Conservation (phyloP, 306 rosid species). For the Lathyrus tuberosus region DNA sequence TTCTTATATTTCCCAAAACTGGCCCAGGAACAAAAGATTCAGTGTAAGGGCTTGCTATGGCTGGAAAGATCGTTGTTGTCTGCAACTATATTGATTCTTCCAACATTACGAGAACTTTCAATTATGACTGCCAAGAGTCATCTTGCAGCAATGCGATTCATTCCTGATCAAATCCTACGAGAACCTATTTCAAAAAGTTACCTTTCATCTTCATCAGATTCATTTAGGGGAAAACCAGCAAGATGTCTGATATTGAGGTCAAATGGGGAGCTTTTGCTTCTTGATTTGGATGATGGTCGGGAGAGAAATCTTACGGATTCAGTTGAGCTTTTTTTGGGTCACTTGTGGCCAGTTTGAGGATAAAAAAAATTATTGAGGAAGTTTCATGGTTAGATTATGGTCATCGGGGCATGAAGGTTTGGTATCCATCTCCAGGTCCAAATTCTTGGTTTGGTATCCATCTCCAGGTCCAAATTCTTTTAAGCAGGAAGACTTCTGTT, state of each 20-base stretch:
- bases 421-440: no score
- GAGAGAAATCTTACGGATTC: constrained; percentile 95
- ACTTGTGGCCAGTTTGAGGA: constrained; percentile 98
- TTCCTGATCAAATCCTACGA: constrained; percentile 83
- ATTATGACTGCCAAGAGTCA: constrained; percentile 99
- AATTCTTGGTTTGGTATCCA: constrained; percentile 99
- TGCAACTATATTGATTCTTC: constrained; percentile 91
- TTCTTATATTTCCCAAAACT: constrained; percentile 94
- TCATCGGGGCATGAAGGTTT: constrained; percentile 99
- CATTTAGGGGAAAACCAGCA: constrained; percentile 74
- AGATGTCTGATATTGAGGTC: constrained; percentile 94
- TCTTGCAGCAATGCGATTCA: constrained; percentile 95
- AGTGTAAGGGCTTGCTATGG: constrained; percentile 96
- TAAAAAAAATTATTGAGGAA: constrained; percentile 90
- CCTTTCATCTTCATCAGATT: constrained; percentile 57
- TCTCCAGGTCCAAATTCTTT: constrained; percentile 83
- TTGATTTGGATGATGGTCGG: constrained; percentile 94
- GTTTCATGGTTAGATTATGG: constrained; percentile 99
- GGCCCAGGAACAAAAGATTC: constrained; percentile 97
- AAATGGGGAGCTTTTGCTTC: constrained; percentile 95
- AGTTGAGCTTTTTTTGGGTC: constrained; percentile 97
- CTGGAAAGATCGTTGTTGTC: constrained; percentile 93
- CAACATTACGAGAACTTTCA: constrained; percentile 95
- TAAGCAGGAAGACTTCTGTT: constrained; percentile 97
- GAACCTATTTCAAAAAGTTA: constrained; percentile 61